Evolutionary conservation across 2,329 filamentous ascomycete genomes (phyloP).

Genomic region (Pleoardoris graminearum): DNA sequence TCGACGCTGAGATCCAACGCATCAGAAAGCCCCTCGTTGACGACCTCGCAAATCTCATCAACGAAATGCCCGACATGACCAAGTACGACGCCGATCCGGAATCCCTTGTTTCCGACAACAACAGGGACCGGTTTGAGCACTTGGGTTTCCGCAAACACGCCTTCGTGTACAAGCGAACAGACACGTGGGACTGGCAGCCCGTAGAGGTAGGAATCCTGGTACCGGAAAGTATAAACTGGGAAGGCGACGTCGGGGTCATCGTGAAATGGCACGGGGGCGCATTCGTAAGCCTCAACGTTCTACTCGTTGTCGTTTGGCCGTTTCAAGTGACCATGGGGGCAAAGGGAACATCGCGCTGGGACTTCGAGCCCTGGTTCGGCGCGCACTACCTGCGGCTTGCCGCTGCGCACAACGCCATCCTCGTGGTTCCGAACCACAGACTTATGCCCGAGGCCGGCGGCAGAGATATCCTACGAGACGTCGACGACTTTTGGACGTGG

Average conservation of each 20-base stretch:
- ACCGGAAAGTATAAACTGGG: neutral
- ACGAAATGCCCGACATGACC: neutral
- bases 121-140: neutral
- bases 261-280: neutral
- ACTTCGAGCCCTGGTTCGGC: neutral
- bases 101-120: neutral
- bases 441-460: conserved; percentile 51
- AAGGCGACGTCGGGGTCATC: neutral
- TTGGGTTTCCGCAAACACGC: too few species aligned
- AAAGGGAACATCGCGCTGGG: neutral
- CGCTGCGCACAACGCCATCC: conserved; percentile 44
- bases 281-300: neutral
- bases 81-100: neutral
- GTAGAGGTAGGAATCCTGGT: neutral
- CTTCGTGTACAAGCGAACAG: neutral
- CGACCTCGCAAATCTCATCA: neutral
- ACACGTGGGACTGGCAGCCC: neutral
- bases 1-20: neutral
- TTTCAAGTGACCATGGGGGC: too few species aligned
- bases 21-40: neutral
- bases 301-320: too few species aligned
- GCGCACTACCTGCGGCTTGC: conserved; percentile 36
- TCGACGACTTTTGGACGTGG: conserved; percentile 47
- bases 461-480: conserved; percentile 48
- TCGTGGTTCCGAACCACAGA: conserved; percentile 51